Conservation (phyloP, 164 flowering plant genomes). For the Aristolochia californica region DNA sequence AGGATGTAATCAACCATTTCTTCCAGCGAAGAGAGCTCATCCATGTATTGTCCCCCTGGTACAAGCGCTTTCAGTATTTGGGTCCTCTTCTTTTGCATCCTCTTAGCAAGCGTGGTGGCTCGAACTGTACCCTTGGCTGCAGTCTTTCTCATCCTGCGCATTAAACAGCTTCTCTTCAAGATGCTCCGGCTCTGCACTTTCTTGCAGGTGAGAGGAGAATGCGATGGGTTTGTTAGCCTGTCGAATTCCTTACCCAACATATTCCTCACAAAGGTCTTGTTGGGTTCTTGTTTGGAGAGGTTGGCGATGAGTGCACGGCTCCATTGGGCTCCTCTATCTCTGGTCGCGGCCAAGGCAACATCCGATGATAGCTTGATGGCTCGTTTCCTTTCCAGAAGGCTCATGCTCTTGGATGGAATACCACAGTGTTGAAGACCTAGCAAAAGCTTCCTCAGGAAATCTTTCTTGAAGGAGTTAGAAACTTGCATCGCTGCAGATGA, state of each 20-base stretch:
- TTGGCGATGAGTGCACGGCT: constrained; percentile 53
- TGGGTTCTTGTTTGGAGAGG: constrained; percentile 17
- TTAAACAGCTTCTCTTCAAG: constrained; percentile 23
- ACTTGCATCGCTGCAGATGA: constrained; percentile 17
- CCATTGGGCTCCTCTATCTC: constrained; percentile 50
- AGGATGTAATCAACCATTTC: constrained; percentile 72
- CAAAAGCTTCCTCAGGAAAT: constrained; percentile 50
- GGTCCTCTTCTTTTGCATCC: constrained; percentile 43
- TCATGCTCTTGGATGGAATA: constrained; percentile 20
- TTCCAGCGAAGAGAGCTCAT: constrained; percentile 33
- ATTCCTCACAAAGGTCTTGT: constrained; percentile 15
- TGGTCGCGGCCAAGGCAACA: constrained; percentile 63
- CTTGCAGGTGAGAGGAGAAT: constrained; percentile 3
- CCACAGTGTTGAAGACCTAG: constrained; percentile 30
- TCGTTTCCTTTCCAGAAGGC: constrained; percentile 40
- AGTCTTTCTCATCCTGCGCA: constrained; percentile 7
- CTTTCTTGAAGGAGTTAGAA: constrained; percentile 30
- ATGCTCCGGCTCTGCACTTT: constrained; percentile 34
- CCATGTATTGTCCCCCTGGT: constrained; percentile 66
- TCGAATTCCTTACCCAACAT: constrained; percentile 18
- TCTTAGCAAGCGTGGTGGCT: constrained; percentile 30
- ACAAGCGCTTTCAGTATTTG: constrained; percentile 41
- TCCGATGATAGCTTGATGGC: constrained; percentile 68
- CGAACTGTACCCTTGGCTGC: neutral
- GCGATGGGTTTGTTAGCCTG: constrained; percentile 5